A percentile compares a stretch with the other conserved stretches of the same genome.
These are phyloP conservation scores for Monosporascus ibericus DNA, from an alignment of 2,329 filamentous ascomycete genomes.

Conservation along the genomic window DNA sequence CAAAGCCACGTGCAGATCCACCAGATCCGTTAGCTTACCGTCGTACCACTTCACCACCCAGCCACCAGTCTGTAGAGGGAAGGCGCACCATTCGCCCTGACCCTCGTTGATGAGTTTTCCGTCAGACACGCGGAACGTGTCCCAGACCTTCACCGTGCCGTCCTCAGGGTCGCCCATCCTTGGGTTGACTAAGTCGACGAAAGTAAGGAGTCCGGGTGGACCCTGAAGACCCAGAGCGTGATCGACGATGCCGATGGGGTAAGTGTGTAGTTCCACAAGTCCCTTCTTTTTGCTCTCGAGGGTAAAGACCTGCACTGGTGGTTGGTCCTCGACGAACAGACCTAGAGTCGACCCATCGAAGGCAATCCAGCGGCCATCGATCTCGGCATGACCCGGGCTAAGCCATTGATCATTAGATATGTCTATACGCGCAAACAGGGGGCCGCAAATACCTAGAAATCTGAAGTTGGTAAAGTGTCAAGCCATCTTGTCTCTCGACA, in stretches of 20 bases:
- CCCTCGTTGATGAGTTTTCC: constrained; percentile 17
- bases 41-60: constrained; percentile 32
- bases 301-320: constrained; percentile 24
- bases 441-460: constrained; percentile 12
- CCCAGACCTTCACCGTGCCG: constrained; percentile 25
- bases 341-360: constrained; percentile 25
- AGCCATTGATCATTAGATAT: neutral
- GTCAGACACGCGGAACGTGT: constrained; percentile 26
- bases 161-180: constrained; percentile 25
- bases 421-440: neutral
- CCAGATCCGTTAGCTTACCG: constrained; percentile 20
- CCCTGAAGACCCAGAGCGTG: constrained; percentile 32
- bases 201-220: constrained; percentile 22
- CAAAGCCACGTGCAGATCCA: neutral
- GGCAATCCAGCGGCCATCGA: constrained; percentile 29
- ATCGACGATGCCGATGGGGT: constrained; percentile 29
- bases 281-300: constrained; percentile 19
- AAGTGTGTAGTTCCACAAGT: constrained; percentile 30
- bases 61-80: constrained; percentile 18
- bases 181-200: constrained; percentile 17
- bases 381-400: constrained; percentile 11
- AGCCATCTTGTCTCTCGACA: constrained; percentile 9
- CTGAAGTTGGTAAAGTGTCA: constrained; percentile 21
- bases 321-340: constrained; percentile 19
- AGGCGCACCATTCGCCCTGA: constrained; percentile 28